Evolutionary conservation across 805 yeast genomes (phyloP), one percentile per base, ranked within the genome.

Genomic region (Ogataea nakhonphanomensis): DNA sequence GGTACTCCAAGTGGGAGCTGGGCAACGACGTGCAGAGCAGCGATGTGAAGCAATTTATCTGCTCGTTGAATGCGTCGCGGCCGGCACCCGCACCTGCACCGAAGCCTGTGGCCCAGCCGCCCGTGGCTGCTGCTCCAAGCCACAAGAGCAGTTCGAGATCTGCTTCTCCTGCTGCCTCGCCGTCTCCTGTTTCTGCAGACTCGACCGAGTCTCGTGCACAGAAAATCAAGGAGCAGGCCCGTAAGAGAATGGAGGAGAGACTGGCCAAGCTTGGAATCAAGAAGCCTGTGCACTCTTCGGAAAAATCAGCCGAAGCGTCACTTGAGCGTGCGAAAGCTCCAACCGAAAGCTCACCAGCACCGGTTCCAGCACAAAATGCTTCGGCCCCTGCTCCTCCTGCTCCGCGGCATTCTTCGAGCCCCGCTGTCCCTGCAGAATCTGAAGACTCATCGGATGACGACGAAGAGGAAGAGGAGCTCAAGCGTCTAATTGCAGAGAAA

Each of bases 221-320:
- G n/a, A 74, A 77, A 53, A 79, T 87, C 38, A 88, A 86, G 59
- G 91, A 88, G 12, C 91, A 85, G 55, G 87, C 87, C 2, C 76
- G 76, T 51, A 79, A 81, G 54, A 76, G 85, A 62, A 88, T 89
- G 96, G 81, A 79, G 45, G 95, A 85, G 53, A 72, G 88, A 53
- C 70, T 88, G 54, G 95, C 95, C 3, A 84, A 81, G 46, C 70
- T 88, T 42, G 95, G 95, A 3, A 74, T 87, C 44, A 64, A 71
- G 15, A 66, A 77, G 54, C 58, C 57, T 3, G 23, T 41, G 7
- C 29, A 42, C n/a, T n/a, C n/a, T n/a, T n/a, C n/a, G n/a, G n/a
- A n/a, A n/a, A n/a, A n/a, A n/a, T n/a, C n/a, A n/a, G n/a, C n/a
- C n/a, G n/a, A n/a, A n/a, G n/a, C n/a, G n/a, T n/a, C n/a, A n/a